Conservation (phyloP, 169 alveolate genomes). For the Cryptosporidium viatorum region DNA sequence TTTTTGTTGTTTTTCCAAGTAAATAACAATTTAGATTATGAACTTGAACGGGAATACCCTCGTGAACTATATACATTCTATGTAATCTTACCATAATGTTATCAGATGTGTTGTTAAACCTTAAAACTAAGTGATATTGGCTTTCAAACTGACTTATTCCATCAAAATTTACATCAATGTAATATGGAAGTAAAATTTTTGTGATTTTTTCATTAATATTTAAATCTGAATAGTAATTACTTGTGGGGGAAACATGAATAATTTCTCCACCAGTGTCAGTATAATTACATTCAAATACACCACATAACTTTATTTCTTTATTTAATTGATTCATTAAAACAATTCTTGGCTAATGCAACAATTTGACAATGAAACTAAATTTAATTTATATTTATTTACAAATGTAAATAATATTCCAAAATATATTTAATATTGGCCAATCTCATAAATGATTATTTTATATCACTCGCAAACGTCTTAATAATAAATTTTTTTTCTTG, state of each 20-base stretch:
- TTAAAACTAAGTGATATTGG: conserved; percentile 52
- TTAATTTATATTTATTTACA: conserved; percentile 4
- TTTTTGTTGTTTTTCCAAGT: conserved; percentile 34
- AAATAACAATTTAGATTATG: conserved; percentile 55
- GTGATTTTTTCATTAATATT: conserved; percentile 1
- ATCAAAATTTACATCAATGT: conserved; percentile 56
- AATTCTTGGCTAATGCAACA: not conserved
- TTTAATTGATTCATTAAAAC: conserved; percentile 35
- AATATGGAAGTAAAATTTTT: conserved; percentile 35
- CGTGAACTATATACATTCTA: conserved; percentile 61
- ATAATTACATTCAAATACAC: conserved; percentile 61
- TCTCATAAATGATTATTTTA: not conserved
- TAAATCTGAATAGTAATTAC: conserved; percentile 16
- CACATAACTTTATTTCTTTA: conserved; percentile 51
- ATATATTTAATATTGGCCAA: not conserved
- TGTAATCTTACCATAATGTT: conserved; percentile 26
- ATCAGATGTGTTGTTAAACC: conserved; percentile 61
- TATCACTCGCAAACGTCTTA: not conserved
- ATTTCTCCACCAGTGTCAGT: conserved; percentile 58
- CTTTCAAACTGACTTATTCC: conserved; percentile 70
- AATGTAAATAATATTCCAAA: not conserved
- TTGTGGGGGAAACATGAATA: conserved; percentile 47
- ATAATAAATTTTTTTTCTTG: not conserved
- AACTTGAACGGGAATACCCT: conserved; percentile 66
- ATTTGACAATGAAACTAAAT: not conserved